Conservation (phyloP, 75 land plant genomes). For the Cupressus sempervirens region DNA sequence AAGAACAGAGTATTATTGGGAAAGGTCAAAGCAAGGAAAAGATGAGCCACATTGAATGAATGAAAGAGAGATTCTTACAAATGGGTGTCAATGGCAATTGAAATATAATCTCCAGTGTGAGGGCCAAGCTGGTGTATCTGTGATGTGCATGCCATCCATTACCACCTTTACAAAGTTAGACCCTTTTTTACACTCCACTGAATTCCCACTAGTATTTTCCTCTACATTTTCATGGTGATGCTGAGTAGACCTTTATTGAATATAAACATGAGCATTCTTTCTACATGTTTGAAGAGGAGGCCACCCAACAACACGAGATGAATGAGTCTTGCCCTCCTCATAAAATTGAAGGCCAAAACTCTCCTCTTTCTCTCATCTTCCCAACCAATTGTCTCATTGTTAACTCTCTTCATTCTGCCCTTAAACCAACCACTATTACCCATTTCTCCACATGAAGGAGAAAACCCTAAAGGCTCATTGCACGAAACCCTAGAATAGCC, state of each 20-base stretch:
- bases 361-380: not conserved
- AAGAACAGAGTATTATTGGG: too few species aligned
- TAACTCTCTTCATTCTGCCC: not conserved
- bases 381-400: not conserved
- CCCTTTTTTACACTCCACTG: not conserved
- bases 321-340: not conserved
- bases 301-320: slow-evolving; percentile 32
- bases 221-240: not conserved
- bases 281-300: slow-evolving; percentile 32
- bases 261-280: slow-evolving; percentile 11
- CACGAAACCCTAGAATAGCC: not conserved
- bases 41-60: too few species aligned
- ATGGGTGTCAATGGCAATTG: not conserved
- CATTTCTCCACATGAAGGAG: not conserved
- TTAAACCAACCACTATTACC: not conserved
- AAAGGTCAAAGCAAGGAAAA: too few species aligned
- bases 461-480: not conserved
- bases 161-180: slow-evolving; percentile 30
- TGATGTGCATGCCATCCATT: slow-evolving; percentile 45
- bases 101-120: slow-evolving; percentile 31
- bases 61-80: slow-evolving; percentile 13
- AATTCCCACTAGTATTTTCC: not conserved
- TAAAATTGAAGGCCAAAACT: not conserved
- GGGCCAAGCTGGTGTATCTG: slow-evolving; percentile 22
- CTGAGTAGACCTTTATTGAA: not conserved